Base-by-base conservation (phyloP, 257 asterid species). In the Solanum sitiens region DNA sequence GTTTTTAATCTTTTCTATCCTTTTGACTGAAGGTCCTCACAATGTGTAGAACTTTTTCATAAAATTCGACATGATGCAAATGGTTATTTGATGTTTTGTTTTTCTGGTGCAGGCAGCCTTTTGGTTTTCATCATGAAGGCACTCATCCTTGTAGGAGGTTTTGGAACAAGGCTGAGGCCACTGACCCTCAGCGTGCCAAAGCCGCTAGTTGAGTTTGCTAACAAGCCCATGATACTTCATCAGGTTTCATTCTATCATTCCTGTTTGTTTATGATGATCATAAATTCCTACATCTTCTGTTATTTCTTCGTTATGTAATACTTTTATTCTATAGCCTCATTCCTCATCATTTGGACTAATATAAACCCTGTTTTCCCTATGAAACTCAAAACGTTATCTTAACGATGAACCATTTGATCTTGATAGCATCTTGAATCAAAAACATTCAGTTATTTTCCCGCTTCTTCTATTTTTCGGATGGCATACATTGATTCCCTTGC, bases 201-300 rank as follows among this genome's bases (percentile, higher is more conserved):
- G 92, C 99, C 99, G 27, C 98, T 96, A 13, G 99, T 96, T 89
- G 99, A 96, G 67, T 96, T 96, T 89, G 99, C 95, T 72, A 96
- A 96, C 94, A 96, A 96, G 92, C 99, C 98, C 88, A 96, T 96
- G 99, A 96, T 96, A 89, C 89, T 96, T 95, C 99, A 96, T 92
- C 99, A 96, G 99, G 99, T 96, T 91, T 74, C n/a, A 75, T 71
- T 68, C 30, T 47, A 15, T 27, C 25, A 8, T 45, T 79, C 39
- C 65, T 2, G 4, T 42, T 25, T 77, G 63, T 14, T 75, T 77
- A 44, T 14, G 84, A 77, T 77, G 61, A 25, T 42, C 84, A 79
- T 45, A 45, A 79, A 1, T 80, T 80, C 30, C 42, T 47, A 18
- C 35, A 27, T 47, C 25, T 1, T 80, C 68, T 80, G 39, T 18